phyloP scores from a whole-genome alignment of 1,284 basidiomycete species.

The Neolentinus lepideus region DNA sequence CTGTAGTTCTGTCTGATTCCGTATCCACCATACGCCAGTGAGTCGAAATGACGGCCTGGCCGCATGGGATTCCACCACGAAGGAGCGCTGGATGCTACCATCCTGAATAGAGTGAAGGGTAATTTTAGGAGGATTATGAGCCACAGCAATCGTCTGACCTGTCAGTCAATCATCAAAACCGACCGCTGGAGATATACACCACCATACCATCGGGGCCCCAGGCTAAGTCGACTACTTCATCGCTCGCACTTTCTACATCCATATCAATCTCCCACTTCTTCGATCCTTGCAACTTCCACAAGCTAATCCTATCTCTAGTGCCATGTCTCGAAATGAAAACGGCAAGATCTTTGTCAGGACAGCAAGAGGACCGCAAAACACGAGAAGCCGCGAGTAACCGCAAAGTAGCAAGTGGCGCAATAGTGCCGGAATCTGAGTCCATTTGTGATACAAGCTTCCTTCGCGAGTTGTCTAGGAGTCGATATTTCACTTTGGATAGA shows the following conservation, averaged over 20 bases:
- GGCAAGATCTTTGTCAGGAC: slow-evolving; percentile 78
- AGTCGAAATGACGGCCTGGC: slow-evolving; percentile 21
- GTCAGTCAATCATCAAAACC: slow-evolving; percentile 10
- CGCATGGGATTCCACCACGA: slow-evolving; percentile 5
- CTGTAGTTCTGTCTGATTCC: slow-evolving; percentile 31
- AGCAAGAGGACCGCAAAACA: slow-evolving; percentile 59
- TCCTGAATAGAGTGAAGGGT: slow-evolving; percentile 72
- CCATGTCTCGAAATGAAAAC: slow-evolving; percentile 58
- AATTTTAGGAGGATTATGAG: slow-evolving; percentile 59
- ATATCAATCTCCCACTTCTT: slow-evolving; percentile 77
- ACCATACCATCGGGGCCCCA: slow-evolving; percentile 76
- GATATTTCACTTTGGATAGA: no score
- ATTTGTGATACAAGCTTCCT: slow-evolving; percentile 2
- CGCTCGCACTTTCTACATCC: slow-evolving; percentile 21
- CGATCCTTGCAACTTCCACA: slow-evolving; percentile 74
- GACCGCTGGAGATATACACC: slow-evolving; percentile 3
- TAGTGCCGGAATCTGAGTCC: slow-evolving; percentile 37
- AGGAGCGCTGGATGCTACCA: slow-evolving; percentile 47
- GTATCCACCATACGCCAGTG: slow-evolving; percentile 66
- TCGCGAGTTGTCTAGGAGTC: neutral
- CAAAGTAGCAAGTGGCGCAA: slow-evolving; percentile 50
- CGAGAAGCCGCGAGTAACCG: slow-evolving; percentile 49
- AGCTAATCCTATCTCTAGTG: slow-evolving; percentile 57
- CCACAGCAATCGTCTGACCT: slow-evolving; percentile 71
- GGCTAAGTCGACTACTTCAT: slow-evolving; percentile 49